phyloP scores from a whole-genome alignment of 2,329 filamentous ascomycete species.

The Sclerotiophoma versabilis region DNA sequence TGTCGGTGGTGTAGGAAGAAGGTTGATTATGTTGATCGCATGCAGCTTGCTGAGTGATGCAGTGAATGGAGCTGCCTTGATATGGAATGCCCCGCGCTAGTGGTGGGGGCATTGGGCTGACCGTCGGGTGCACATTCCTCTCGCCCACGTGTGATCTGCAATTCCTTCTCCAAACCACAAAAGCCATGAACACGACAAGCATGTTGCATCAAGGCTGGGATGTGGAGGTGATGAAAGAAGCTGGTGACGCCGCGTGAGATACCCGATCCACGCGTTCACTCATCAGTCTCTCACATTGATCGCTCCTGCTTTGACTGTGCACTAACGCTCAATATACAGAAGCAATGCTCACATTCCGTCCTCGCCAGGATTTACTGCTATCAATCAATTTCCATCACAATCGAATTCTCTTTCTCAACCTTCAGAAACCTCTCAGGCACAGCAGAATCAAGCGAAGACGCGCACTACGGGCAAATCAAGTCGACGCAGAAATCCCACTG shows the following conservation, averaged over 20 bases:
- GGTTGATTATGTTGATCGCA: not conserved
- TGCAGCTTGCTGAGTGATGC: conserved; percentile 3
- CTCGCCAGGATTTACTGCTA: conserved; percentile 36
- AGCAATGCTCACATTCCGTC: not conserved
- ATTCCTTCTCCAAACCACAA: not conserved
- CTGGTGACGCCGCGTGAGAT: conserved; percentile 34
- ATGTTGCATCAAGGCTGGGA: conserved; percentile 13
- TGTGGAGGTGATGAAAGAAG: conserved; percentile 5
- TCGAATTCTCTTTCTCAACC: conserved; percentile 18
- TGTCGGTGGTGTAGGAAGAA: not conserved
- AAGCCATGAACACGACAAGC: not conserved
- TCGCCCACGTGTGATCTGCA: not conserved
- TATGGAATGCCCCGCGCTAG: conserved; percentile 29
- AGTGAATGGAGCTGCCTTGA: conserved; percentile 30
- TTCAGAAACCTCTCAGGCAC: conserved; percentile 3
- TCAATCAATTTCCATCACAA: conserved; percentile 28
- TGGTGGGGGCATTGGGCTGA: conserved; percentile 15
- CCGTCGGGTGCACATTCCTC: conserved; percentile 1
- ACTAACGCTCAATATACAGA: conserved; percentile 8
- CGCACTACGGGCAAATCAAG: not conserved
- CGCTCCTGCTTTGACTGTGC: not conserved
- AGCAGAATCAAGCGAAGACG: conserved; percentile 4
- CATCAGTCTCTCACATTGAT: conserved; percentile 6
- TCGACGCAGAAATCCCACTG: conserved; percentile 30
- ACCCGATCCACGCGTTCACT: conserved; percentile 23